phyloP scores from a whole-genome alignment of 371 early-diverging fungal genomes.

The Scutellospora calospora region DNA sequence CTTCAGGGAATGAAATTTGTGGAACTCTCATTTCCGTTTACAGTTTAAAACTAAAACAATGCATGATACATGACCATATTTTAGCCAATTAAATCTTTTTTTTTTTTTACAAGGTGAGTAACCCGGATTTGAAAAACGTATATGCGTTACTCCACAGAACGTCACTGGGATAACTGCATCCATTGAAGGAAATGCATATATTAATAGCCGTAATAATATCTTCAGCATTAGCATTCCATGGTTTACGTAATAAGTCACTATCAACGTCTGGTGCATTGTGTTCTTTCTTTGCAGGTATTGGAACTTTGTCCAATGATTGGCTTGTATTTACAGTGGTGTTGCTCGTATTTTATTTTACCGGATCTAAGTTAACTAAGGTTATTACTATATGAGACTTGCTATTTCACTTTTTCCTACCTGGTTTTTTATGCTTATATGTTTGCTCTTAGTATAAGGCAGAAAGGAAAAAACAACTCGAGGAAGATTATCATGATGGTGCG shows the following conservation, averaged over 20 bases:
- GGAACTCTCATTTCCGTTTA: too few relatives aligned
- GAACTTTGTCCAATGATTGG: slow-evolving; percentile 72
- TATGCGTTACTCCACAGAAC: too few relatives aligned
- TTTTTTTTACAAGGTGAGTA: too few relatives aligned
- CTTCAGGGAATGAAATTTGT: too few relatives aligned
- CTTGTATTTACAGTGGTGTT: slow-evolving; percentile 69
- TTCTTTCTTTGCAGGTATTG: slow-evolving; percentile 77
- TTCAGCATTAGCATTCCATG: not conserved
- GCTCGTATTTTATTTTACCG: slow-evolving; percentile 77
- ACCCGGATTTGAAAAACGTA: too few relatives aligned
- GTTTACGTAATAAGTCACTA: slow-evolving; percentile 69
- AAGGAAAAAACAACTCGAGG: slow-evolving; percentile 74
- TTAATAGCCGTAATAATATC: not conserved
- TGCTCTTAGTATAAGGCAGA: slow-evolving; percentile 66
- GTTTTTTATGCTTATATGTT: not conserved
- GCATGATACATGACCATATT: too few relatives aligned
- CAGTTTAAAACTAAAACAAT: too few relatives aligned
- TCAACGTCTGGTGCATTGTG: slow-evolving; percentile 75
- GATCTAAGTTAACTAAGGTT: slow-evolving; percentile 82
- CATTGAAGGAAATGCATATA: slow-evolving; percentile 12
- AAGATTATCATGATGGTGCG: slow-evolving; percentile 55
- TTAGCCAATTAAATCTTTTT: too few relatives aligned
- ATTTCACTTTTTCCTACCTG: not conserved
- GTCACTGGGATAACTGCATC: too few relatives aligned
- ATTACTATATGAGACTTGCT: not conserved